These are phyloP conservation scores for Crithidia mellificae DNA, from an alignment of 208 protist species.

Conservation along the genomic window DNA sequence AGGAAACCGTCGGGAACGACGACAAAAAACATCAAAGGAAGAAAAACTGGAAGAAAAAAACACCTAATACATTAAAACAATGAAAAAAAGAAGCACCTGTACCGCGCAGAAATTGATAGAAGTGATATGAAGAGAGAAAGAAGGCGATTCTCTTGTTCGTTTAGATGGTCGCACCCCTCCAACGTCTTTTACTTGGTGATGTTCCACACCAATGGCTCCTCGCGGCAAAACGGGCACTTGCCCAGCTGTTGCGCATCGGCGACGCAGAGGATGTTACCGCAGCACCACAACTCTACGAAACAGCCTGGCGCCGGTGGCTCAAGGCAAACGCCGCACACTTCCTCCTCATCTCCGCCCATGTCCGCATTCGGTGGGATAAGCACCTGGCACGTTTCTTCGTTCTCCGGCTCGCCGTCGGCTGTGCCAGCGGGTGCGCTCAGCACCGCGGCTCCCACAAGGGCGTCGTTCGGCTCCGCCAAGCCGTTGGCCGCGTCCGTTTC, in stretches of 20 bases:
- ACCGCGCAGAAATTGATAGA: too few relatives aligned
- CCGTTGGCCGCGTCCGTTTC: slow-evolving; percentile 29
- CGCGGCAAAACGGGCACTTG: slow-evolving; percentile 82
- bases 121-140: background rate
- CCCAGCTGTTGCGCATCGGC: slow-evolving; percentile 75
- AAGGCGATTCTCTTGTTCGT: too few relatives aligned
- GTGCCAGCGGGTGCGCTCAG: slow-evolving; percentile 24
- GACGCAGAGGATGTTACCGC: slow-evolving; percentile 82
- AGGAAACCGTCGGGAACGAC: background rate
- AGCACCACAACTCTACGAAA: slow-evolving; percentile 84
- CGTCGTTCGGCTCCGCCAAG: slow-evolving; percentile 16
- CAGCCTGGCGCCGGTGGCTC: slow-evolving; percentile 51
- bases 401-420: slow-evolving; percentile 23
- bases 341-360: slow-evolving; percentile 58
- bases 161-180: background rate
- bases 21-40: too few relatives aligned
- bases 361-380: slow-evolving; percentile 30
- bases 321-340: slow-evolving; percentile 85
- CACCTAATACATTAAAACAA: background rate
- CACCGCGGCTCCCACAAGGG: slow-evolving; percentile 21
- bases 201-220: slow-evolving; percentile 80
- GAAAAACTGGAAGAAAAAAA: background rate
- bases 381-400: slow-evolving; percentile 36
- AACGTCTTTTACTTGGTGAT: slow-evolving; percentile 48
- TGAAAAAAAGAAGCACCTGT: too few relatives aligned